Evolutionary conservation across 1,139 yeast species (phyloP).

Genomic region (Pneumocystis murina): DNA sequence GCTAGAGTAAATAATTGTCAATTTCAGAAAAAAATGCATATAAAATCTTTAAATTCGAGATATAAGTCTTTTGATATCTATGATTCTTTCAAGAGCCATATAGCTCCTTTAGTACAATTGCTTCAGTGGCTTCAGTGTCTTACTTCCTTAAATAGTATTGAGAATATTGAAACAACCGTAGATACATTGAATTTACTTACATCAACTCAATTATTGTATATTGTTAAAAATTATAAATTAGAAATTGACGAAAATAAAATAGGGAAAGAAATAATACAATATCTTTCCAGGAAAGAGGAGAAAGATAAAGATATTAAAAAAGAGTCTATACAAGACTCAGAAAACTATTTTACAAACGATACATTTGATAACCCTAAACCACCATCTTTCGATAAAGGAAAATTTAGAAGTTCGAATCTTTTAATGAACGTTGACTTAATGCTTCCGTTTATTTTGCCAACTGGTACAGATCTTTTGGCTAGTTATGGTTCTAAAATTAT

Average conservation of each 20-base stretch:
- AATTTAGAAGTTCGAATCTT: constrained; percentile 13
- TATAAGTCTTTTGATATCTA: constrained; percentile 19
- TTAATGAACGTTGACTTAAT: constrained; percentile 7
- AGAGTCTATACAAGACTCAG: background rate
- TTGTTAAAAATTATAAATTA: constrained; percentile 62
- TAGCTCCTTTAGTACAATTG: constrained; percentile 62
- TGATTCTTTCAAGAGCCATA: constrained; percentile 45
- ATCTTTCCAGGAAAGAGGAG: constrained; percentile 12
- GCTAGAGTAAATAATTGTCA: constrained; percentile 51
- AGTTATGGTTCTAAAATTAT: constrained; percentile 32
- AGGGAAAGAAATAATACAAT: constrained; percentile 20
- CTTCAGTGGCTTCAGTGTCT: constrained; percentile 85
- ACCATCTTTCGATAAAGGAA: background rate
- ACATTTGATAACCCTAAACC: background rate
- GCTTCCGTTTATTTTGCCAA: constrained; percentile 27
- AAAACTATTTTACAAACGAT: constrained; percentile 4
- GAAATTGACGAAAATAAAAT: constrained; percentile 57
- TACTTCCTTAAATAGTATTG: constrained; percentile 47
- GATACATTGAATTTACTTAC: constrained; percentile 38
- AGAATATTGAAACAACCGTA: constrained; percentile 38
- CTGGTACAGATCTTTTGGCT: constrained; percentile 26
- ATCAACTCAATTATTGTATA: constrained; percentile 54
- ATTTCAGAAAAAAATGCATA: constrained; percentile 5
- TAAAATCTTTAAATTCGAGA: constrained; percentile 18
- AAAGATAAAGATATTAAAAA: constrained; percentile 9